Percentiles rank a stretch among this genome's conserved stretches.
Evolutionary conservation across 2,329 filamentous ascomycete genomes (phyloP).

Genomic region (Meredithiella fracta): DNA sequence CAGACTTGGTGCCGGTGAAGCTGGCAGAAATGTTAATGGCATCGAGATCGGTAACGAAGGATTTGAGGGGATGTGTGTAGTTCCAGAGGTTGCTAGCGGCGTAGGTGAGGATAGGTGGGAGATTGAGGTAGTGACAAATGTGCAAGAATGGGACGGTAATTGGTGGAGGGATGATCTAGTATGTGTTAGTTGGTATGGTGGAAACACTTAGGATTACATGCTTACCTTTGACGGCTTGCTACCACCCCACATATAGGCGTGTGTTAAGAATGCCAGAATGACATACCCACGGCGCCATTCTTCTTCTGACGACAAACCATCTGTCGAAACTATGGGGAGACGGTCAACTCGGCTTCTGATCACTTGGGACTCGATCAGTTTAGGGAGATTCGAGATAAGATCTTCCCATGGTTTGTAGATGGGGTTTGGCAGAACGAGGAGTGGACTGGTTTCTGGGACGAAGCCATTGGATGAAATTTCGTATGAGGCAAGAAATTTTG

Average conservation of each 20-base stretch:
- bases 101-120: slow-evolving; percentile 87
- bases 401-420: slow-evolving; percentile 96
- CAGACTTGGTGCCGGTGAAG: slow-evolving; percentile 85
- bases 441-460: slow-evolving; percentile 62
- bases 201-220: not conserved
- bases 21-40: slow-evolving; percentile 79
- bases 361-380: slow-evolving; percentile 67
- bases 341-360: slow-evolving; percentile 63
- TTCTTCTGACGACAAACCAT: slow-evolving; percentile 60
- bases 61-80: slow-evolving; percentile 69
- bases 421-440: slow-evolving; percentile 64
- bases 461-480: slow-evolving; percentile 54
- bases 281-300: slow-evolving; percentile 93
- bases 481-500: not conserved
- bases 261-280: slow-evolving; percentile 75
- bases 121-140: slow-evolving; percentile 60
- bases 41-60: slow-evolving; percentile 36
- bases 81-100: slow-evolving; percentile 90
- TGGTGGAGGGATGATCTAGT: slow-evolving; percentile 56
- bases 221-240: slow-evolving; percentile 47
- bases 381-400: slow-evolving; percentile 68
- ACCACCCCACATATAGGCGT: slow-evolving; percentile 93
- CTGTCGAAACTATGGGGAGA: slow-evolving; percentile 69
- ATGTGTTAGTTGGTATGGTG: not conserved
- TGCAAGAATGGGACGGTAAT: slow-evolving; percentile 69